Evolutionary conservation across 2,329 filamentous ascomycete species (phyloP).

Genomic region (Monosporascus sp.): DNA sequence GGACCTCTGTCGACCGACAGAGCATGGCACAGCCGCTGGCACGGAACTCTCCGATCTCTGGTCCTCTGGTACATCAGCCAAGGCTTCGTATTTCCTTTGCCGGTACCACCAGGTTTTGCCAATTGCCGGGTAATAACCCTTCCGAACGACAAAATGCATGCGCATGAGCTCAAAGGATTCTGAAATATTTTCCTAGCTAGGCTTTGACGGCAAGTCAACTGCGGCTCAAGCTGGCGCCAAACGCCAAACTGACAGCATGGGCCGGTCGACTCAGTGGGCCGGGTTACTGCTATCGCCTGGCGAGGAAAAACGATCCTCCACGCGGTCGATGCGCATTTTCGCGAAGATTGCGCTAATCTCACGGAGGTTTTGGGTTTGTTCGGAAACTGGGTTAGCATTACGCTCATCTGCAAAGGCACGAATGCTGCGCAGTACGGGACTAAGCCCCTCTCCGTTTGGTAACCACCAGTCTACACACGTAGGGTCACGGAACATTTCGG

Average conservation of each 20-base stretch:
- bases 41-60: too few relatives aligned
- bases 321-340: conserved; percentile 46
- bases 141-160: too few relatives aligned
- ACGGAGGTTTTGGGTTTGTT: conserved; percentile 60
- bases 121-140: too few relatives aligned
- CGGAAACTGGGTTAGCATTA: conserved; percentile 52
- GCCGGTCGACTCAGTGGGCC: background rate
- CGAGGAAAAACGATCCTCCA: too few relatives aligned
- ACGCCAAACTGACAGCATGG: background rate
- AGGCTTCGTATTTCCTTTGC: too few relatives aligned
- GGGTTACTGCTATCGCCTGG: background rate
- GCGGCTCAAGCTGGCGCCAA: background rate
- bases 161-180: too few relatives aligned
- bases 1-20: too few relatives aligned
- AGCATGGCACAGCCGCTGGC: too few relatives aligned
- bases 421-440: conserved; percentile 67
- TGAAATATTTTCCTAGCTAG: too few relatives aligned
- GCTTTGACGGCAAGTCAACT: too few relatives aligned
- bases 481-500: conserved; percentile 66
- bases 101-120: too few relatives aligned
- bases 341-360: conserved; percentile 72
- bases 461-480: conserved; percentile 84
- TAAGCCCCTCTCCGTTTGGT: conserved; percentile 72
- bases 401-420: conserved; percentile 78
- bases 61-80: too few relatives aligned